Base-by-base conservation (phyloP, 83 land plant genomes). In the Larix sibirica region DNA sequence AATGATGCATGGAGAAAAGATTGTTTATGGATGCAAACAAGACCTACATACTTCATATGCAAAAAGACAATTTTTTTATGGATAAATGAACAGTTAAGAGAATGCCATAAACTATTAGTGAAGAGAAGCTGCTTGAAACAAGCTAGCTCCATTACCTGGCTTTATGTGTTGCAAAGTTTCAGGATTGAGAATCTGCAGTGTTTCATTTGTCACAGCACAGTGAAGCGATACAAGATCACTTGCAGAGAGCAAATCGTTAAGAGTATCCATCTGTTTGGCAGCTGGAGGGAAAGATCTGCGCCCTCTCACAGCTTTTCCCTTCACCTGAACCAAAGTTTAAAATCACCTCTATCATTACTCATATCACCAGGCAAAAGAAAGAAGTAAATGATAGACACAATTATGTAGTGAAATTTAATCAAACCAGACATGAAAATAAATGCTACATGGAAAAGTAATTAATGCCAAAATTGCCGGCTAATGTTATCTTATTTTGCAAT, bases 191-290 rank as follows among this genome's bases (percentile, higher is more conserved):
- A 98, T 86, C 83, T 96, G 99, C 18, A 96, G 80, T 20, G 99
- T 96, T 67, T 98, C 97, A 82, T 95, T 85, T 74, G 99, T 89
- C 36, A 96, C 84, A 71, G 99, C 83, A 85, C 99, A 98, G 79
- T 98, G 99, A 23, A 98, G 94, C 2, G 99, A 93, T 47, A 98
- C 83, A 81, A 98, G 87, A 68, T 98, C 99, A 85, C 98, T 96
- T 58, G 92, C 94, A 47, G 97, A 91, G 21, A 96, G 88, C 26
- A 96, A 88, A 90, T 98, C 99, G 85, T 96, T 96, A 62, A 98
- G 91, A 17, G 92, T 95, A n/a, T 93, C 97, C 88, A 96, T 90
- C 78, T 95, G 88, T 56, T 92, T 81, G 14, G 95, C 99, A 85
- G 94, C 93, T 79, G 95, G 84, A 54, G 99, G 99, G 83, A 98